Base-by-base conservation (phyloP, 805 yeast genomes). In the Candida sakaeoensis region DNA sequence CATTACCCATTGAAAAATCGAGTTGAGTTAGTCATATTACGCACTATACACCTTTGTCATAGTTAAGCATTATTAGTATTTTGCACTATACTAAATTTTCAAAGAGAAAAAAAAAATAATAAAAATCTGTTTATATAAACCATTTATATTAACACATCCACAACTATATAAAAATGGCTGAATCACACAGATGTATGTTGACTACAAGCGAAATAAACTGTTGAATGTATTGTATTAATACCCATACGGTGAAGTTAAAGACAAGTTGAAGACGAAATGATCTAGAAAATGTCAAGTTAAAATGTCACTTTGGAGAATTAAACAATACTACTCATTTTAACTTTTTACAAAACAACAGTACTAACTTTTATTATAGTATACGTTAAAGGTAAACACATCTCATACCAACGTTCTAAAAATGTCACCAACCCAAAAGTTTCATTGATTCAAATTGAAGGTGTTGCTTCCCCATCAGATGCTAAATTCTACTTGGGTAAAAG, bases 381-480 rank as follows among this genome's bases (percentile, higher is more conserved):
- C 96, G 98, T 93, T 77, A 93, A 91, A 84, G 99, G 98, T 79
- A 93, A 91, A 84, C 99, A 93, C 85, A 72, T 93, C 70, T 90
- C 97, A 64, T 93, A 91, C 95, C 98, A 93, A 82, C 95, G 99
- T 80, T 89, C 97, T 63, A 93, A 93, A 89, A 82, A 82, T 74
- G 87, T 85, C 70, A 89, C 83, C 84, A 87, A 93, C 95, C 97
- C 99, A 74, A 85, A 87, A 79, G 86, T 86, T 62, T 93, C 99
- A 54, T 82, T 93, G 74, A 78, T 93, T 72, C 86, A 93, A 80
- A 84, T 91, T 67, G 99, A 93, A 80, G 95, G 95, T 75, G 99
- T 93, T 62, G 70, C 82, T 53, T 68, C 76, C 68, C 79, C 96
- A 62, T 82, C 86, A 70, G 99, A 91, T 54, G 97, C 99, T 63